A percentile compares a stretch with the other conserved stretches of the same genome.
These are phyloP conservation scores for Wickerhamiella pararugosa DNA, from an alignment of 1,139 yeast genomes.

Conservation along the genomic window DNA sequence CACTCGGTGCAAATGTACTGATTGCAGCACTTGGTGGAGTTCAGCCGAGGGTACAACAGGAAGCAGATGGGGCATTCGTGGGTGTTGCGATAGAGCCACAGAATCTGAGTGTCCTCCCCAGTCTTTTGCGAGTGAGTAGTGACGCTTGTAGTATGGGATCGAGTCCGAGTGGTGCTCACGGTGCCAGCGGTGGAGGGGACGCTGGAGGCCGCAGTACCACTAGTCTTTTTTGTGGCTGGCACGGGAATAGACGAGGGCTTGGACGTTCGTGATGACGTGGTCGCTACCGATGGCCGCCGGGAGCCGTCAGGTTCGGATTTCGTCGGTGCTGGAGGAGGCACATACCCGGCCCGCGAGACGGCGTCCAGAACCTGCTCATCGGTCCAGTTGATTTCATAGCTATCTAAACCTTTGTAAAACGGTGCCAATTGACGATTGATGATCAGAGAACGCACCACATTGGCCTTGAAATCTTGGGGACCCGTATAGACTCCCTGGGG, in stretches of 20 bases:
- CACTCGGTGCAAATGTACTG: constrained; percentile 95
- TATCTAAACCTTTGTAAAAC: constrained; percentile 79
- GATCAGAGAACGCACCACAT: constrained; percentile 53
- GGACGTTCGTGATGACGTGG: background rate
- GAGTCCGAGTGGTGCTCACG: background rate
- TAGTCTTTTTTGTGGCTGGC: background rate
- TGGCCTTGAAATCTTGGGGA: constrained; percentile 59
- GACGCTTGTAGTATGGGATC: constrained; percentile 5
- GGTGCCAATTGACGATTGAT: constrained; percentile 65
- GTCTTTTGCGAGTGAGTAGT: background rate
- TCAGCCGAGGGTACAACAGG: constrained; percentile 66
- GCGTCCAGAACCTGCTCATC: constrained; percentile 51
- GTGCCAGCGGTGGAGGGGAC: background rate
- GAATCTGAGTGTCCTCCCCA: constrained; percentile 14
- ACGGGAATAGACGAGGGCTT: background rate
- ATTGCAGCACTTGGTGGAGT: constrained; percentile 76
- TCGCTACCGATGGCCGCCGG: background rate
- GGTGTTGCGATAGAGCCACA: constrained; percentile 45
- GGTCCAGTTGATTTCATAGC: constrained; percentile 60
- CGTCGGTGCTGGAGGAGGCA: background rate
- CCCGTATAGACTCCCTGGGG: constrained; percentile 76
- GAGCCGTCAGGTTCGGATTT: background rate
- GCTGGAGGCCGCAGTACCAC: background rate
- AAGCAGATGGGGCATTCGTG: constrained; percentile 92
- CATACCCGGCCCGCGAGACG: constrained; percentile 20